Base-by-base conservation (phyloP, 306 rosid species). In the Cicer cuneatum region DNA sequence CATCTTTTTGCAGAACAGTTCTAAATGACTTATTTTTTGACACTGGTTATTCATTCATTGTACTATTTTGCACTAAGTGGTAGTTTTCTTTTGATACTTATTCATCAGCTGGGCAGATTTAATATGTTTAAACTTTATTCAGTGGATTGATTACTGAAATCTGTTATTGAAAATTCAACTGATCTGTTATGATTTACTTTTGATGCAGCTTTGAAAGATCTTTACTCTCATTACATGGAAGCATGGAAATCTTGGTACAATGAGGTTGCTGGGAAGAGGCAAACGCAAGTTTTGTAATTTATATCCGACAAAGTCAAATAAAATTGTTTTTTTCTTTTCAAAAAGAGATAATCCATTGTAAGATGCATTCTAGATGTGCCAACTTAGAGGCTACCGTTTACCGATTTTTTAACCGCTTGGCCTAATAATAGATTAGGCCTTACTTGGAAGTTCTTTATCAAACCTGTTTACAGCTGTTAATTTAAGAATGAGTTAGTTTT, bases 181-280 rank as follows among this genome's bases (percentile, higher is more conserved):
- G 19, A 76, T 67, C 24, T 35, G 67, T 15, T 41, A 12, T 40
- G 57, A 11, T 77, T 69, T 39, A 16, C 41, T 65, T 71, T 16
- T 69, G 46, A 67, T 80, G 84, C 89, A 91, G 98, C 91, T 52
- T 69, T 93, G 83, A 89, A 67, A 82, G 99, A 94, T 13, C 89
- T 94, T 24, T 92, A 87, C 82, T 77, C 94, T 13, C 97, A 94
- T 85, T 94, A 90, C 83, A 80, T 81, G 91, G 96, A 94, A 73
- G 97, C 99, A 66, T 91, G 96, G 93, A 86, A 81, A 64, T 82
- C 90, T 49, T 91, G 97, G 97, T 86, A 87, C 92, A 85, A 89
- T 0, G 95, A 90, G 86, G 87, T 92, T 18, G 85, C 90, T 38
- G 92, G 83, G 47, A 88, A 89, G 86, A 88, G 83, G 67, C 72